A percentile compares a stretch with the other conserved stretches of the same genome.
Evolutionary conservation across 2,329 filamentous ascomycete species (phyloP).

Genomic region (Epichloe brachyelytri): DNA sequence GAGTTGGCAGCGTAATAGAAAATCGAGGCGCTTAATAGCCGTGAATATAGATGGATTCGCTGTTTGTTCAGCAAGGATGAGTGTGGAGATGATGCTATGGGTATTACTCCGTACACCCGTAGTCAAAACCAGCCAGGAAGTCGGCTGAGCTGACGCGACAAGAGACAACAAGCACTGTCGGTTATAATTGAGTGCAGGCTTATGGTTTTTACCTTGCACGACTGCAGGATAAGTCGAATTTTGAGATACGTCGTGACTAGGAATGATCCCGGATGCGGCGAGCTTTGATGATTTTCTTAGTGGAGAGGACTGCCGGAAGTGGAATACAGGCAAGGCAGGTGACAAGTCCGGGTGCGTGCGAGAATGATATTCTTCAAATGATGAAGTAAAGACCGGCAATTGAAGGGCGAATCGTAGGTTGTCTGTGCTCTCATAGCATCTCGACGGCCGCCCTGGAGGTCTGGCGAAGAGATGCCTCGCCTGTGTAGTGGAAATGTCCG

Average conservation of each 20-base stretch:
- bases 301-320: background rate
- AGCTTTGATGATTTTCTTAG: background rate
- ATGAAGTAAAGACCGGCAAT: background rate
- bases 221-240: too few species aligned
- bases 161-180: background rate
- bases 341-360: background rate
- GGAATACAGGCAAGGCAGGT: background rate
- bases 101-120: background rate
- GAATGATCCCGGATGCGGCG: background rate
- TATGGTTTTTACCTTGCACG: background rate
- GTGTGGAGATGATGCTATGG: conserved; percentile 1
- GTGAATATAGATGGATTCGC: background rate
- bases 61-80: background rate
- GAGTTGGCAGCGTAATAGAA: background rate
- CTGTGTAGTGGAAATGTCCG: too few species aligned
- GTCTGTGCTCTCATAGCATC: background rate
- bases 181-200: background rate
- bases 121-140: background rate
- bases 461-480: background rate
- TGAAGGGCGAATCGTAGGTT: background rate
- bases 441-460: background rate
- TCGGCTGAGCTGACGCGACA: background rate
- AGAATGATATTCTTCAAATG: background rate
- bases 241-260: background rate
- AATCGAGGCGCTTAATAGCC: background rate